These are phyloP conservation scores for Leptoxyphium fumago DNA, from an alignment of 2,329 filamentous ascomycete genomes.

Conservation along the genomic window DNA sequence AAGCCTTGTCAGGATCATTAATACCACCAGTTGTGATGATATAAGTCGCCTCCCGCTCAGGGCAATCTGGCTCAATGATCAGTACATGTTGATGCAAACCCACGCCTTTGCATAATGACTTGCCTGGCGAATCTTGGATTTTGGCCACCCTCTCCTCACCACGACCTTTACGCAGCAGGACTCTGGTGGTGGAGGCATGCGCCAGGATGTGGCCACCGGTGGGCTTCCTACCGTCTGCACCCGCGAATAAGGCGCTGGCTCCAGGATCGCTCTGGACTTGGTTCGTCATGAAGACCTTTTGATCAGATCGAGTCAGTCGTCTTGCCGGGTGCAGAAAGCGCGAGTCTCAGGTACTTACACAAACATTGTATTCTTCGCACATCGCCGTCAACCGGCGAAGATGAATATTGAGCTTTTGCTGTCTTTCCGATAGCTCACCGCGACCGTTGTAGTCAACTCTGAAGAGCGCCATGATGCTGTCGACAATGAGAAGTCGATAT, in stretches of 20 bases:
- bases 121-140: constrained; percentile 52
- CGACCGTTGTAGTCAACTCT: constrained; percentile 53
- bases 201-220: constrained; percentile 54
- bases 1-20: constrained; percentile 50
- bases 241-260: constrained; percentile 51
- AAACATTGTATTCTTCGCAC: constrained; percentile 55
- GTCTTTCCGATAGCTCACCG: constrained; percentile 52
- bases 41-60: constrained; percentile 54
- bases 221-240: constrained; percentile 53
- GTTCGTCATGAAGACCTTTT: constrained; percentile 48
- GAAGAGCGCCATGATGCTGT: constrained; percentile 57
- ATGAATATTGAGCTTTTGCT: constrained; percentile 53
- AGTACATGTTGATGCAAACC: constrained; percentile 3
- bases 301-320: not conserved
- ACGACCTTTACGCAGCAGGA: constrained; percentile 52
- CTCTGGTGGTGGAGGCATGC: constrained; percentile 51
- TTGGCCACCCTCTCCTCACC: constrained; percentile 58
- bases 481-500: constrained; percentile 52
- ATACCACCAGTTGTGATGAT: constrained; percentile 57
- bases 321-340: not conserved
- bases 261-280: constrained; percentile 59
- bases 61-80: constrained; percentile 40
- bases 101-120: not conserved
- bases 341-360: constrained; percentile 11
- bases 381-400: constrained; percentile 49